Percentiles rank a stretch among this genome's conserved stretches.
phyloP scores from a whole-genome alignment of 352 stramenopile species.

The Pythium aphanidermatum region DNA sequence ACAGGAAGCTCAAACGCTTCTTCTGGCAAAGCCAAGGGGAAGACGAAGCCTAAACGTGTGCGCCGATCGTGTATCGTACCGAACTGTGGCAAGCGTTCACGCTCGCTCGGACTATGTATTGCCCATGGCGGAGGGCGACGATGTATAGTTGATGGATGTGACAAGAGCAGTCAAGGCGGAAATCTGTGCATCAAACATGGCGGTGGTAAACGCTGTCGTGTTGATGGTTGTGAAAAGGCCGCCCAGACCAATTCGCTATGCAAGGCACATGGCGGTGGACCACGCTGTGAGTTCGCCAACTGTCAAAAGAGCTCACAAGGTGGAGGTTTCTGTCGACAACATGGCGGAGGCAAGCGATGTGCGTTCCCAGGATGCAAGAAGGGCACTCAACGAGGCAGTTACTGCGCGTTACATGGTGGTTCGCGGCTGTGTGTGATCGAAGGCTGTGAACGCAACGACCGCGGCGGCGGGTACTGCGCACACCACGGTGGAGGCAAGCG shows the following conservation, averaged over 20 bases:
- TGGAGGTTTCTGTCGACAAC: conserved; percentile 37
- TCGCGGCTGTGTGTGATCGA: conserved; percentile 68
- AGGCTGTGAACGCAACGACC: conserved; percentile 71
- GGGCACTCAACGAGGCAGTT: conserved; percentile 31
- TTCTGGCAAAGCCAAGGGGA: conserved; percentile 2
- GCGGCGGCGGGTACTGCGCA: conserved; percentile 21
- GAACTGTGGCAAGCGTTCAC: conserved; percentile 78
- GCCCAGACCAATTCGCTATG: conserved; percentile 37
- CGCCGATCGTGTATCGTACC: conserved; percentile 59
- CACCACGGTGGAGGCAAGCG: conserved; percentile 68
- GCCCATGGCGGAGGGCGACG: conserved; percentile 78
- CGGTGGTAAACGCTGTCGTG: conserved; percentile 76
- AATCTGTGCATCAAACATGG: conserved; percentile 86
- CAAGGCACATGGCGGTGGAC: conserved; percentile 39
- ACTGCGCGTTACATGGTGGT: conserved; percentile 38
- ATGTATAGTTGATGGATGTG: conserved; percentile 66
- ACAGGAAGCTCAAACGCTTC: conserved; percentile 11
- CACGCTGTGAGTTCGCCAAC: conserved; percentile 28
- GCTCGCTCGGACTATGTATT: conserved; percentile 81
- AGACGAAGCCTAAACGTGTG: conserved; percentile 16
- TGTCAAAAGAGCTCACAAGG: conserved; percentile 47
- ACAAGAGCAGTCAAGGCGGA: conserved; percentile 79
- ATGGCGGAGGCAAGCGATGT: conserved; percentile 44
- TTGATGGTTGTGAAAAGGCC: conserved; percentile 74
- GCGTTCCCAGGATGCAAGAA: conserved; percentile 29